A percentile compares a stretch with the other conserved stretches of the same genome.
phyloP scores from a whole-genome alignment of 352 stramenopile genomes.

The Peronosclerospora sorghi region DNA sequence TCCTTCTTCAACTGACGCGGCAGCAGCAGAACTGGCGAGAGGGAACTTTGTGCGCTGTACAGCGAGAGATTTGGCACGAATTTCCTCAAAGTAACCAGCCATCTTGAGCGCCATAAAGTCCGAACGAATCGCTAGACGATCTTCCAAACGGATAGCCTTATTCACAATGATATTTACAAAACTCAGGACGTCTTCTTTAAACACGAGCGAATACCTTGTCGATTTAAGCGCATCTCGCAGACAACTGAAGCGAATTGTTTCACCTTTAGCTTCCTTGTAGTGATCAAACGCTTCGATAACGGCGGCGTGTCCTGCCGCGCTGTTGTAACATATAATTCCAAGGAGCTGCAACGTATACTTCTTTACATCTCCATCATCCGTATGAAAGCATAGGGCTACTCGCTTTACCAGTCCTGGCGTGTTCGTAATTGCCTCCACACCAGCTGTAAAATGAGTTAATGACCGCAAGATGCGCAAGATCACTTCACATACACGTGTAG shows the following conservation, averaged over 20 bases:
- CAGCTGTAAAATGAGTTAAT: slow-evolving; percentile 66
- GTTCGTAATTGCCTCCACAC: slow-evolving; percentile 75
- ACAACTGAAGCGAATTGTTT: slow-evolving; percentile 71
- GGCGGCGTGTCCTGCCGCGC: slow-evolving; percentile 59
- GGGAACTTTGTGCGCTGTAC: slow-evolving; percentile 63
- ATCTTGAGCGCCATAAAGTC: slow-evolving; percentile 83
- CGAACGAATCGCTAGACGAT: slow-evolving; percentile 66
- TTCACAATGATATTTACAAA: slow-evolving; percentile 87
- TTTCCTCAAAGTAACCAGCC: slow-evolving; percentile 81
- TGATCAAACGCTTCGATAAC: slow-evolving; percentile 77
- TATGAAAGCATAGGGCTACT: slow-evolving; percentile 76
- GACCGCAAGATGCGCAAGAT: slow-evolving; percentile 69
- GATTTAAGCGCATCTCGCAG: slow-evolving; percentile 73
- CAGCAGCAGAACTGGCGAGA: slow-evolving; percentile 29
- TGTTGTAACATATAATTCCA: slow-evolving; percentile 83
- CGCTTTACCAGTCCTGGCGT: slow-evolving; percentile 70
- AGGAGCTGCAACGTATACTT: slow-evolving; percentile 75
- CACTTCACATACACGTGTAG: slow-evolving; percentile 59
- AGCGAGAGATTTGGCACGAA: slow-evolving; percentile 68
- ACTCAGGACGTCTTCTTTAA: slow-evolving; percentile 82
- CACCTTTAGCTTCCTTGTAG: slow-evolving; percentile 77
- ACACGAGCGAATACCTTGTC: slow-evolving; percentile 72
- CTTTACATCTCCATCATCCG: slow-evolving; percentile 70
- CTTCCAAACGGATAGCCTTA: slow-evolving; percentile 75
- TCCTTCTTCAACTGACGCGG: slow-evolving; percentile 11